A percentile compares a stretch with the other conserved stretches of the same genome.
Evolutionary conservation across 495 filamentous ascomycete genomes (phyloP).

Genomic region (Neurospora sp.): DNA sequence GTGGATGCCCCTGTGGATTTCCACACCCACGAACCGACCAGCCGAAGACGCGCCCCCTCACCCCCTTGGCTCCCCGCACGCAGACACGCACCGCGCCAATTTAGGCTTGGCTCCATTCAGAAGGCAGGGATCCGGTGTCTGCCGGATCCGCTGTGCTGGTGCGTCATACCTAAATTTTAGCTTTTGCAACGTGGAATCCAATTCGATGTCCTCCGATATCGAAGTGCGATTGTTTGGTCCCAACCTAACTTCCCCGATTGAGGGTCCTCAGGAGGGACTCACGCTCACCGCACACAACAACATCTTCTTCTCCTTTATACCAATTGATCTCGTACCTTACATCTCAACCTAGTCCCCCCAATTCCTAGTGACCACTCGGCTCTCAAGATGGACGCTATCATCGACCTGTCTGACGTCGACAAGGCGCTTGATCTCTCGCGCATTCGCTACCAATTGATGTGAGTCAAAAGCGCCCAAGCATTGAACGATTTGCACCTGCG

Average conservation of each 20-base stretch:
- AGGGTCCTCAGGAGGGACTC: neutral
- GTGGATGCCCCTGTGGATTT: neutral
- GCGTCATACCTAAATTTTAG: neutral
- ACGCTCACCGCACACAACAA: neutral
- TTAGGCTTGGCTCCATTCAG: neutral
- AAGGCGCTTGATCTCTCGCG: conserved; percentile 83
- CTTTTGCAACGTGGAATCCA: neutral
- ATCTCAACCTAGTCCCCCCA: neutral
- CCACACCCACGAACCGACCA: neutral
- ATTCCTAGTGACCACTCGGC: neutral
- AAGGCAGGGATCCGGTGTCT: neutral
- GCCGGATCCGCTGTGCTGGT: neutral
- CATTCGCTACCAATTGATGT: conserved; percentile 96
- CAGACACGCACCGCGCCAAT: neutral
- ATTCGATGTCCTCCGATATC: neutral
- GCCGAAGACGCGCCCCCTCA: neutral
- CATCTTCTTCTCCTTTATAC: neutral
- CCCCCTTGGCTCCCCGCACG: neutral
- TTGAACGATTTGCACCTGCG: neutral
- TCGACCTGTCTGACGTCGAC: conserved; percentile 73
- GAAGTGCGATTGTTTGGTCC: neutral
- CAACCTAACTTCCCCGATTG: neutral
- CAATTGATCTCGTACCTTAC: neutral
- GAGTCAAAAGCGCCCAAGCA: conserved; percentile 18
- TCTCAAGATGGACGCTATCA: conserved; percentile 70